Base-by-base conservation (phyloP, 2,329 filamentous ascomycete genomes). In the Fusarium aywerte region DNA sequence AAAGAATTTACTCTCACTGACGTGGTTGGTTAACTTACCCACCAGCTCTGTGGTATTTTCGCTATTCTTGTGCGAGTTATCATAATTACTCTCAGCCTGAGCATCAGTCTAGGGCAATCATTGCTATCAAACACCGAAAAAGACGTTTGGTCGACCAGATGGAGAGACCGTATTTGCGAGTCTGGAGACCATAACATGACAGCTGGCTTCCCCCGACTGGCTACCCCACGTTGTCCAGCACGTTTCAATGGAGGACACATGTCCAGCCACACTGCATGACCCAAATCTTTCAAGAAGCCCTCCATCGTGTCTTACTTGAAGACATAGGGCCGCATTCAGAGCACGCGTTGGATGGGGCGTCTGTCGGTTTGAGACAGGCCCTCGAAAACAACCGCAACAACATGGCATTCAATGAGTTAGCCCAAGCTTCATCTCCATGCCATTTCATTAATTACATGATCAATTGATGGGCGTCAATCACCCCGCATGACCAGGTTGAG, bases 241-340 rank as follows among this genome's bases (percentile, higher is more conserved):
- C 75, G 74, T 77, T 77, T 77, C 75, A 77, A 75, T 69, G 69
- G 75, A 72, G 63, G 74, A 76, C 76, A 78, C 76, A 77, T 77
- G 75, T 74, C 73, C 71, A 76, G 74, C 73, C 75, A 77, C 74
- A 74, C 49, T 63, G 31, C 62, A 68, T 63, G 51, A 48, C 54
- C 66, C 58, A 58, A 58, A 58, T 58, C 50, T 52, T 61, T 54
- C 52, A 65, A 50, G 47, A 65, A 65, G 58, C 51, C 70, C 62
- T 64, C 58, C 50, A 36, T 63, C 50, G 67, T 72, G 70, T 72
- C 70, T 71, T 58, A 69, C 68, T 47, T 27, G 54, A 56, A 40
- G 32, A 39, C 25, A 56, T 33, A 42, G 49, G 23, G 31, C 45
- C n/a, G 32, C 40, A 52, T 49, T 44, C 31, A 65, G 33, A 65